phyloP scores from a whole-genome alignment of 768 basidiomycete genomes.

The Lepiota subincarnata region DNA sequence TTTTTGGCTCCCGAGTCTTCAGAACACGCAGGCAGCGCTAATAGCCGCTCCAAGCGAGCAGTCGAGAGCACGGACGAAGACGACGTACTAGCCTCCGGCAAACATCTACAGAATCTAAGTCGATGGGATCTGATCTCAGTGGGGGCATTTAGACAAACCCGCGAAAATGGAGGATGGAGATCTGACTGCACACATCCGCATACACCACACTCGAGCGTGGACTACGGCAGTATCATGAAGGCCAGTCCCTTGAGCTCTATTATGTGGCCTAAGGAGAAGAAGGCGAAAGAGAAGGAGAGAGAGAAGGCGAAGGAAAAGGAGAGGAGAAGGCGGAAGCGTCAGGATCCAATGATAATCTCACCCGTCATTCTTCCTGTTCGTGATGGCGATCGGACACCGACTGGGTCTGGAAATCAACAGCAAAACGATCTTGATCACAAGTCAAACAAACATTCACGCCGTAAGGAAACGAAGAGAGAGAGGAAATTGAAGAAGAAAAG shows the following conservation, averaged over 20 bases:
- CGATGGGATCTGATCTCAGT: conserved; percentile 77
- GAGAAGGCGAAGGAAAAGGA: conserved; percentile 24
- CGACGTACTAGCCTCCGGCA: conserved; percentile 31
- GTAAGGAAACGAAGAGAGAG: conserved; percentile 65
- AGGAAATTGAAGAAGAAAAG: conserved; percentile 64
- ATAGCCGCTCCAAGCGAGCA: not conserved
- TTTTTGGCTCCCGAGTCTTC: conserved; percentile 58
- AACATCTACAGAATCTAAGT: conserved; percentile 46
- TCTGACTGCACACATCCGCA: conserved; percentile 28
- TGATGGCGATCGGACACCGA: conserved; percentile 57
- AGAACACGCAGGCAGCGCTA: conserved; percentile 2
- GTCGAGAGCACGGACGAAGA: conserved; percentile 13
- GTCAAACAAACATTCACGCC: conserved; percentile 34
- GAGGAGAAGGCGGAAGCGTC: conserved; percentile 21
- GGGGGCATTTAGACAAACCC: conserved; percentile 65
- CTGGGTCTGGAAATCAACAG: conserved; percentile 23
- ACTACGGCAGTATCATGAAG: conserved; percentile 48
- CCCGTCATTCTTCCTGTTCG: conserved; percentile 50
- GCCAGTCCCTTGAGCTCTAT: conserved; percentile 53
- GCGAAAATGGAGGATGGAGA: conserved; percentile 31
- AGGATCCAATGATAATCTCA: conserved; percentile 36
- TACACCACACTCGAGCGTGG: conserved; percentile 29
- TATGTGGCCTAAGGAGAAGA: conserved; percentile 44
- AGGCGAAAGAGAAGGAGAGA: conserved; percentile 14
- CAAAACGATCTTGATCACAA: conserved; percentile 19